Percentiles rank a stretch among this genome's conserved stretches.
These are phyloP conservation scores for Fusarium equiseti DNA, from an alignment of 2,329 filamentous ascomycete species.

Conservation along the genomic window DNA sequence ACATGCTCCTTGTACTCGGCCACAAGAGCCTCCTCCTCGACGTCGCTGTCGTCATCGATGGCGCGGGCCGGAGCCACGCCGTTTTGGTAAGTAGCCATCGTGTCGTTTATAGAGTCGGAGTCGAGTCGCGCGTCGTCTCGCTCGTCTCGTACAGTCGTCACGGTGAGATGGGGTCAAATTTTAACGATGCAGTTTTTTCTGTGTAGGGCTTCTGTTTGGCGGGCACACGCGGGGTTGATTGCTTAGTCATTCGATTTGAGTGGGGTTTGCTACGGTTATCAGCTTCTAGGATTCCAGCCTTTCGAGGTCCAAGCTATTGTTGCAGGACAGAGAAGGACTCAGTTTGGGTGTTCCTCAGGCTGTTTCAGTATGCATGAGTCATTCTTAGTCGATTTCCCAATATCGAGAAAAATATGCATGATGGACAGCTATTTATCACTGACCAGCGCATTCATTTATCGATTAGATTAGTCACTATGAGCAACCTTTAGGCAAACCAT, in stretches of 20 bases:
- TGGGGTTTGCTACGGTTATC: constrained; percentile 41
- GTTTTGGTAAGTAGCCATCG: constrained; percentile 73
- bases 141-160: constrained; percentile 46
- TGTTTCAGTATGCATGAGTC: constrained; percentile 44
- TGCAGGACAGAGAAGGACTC: constrained; percentile 13
- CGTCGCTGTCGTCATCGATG: constrained; percentile 86
- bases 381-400: constrained; percentile 43
- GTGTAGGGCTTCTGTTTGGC: constrained; percentile 56
- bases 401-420: constrained; percentile 21
- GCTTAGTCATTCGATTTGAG: constrained; percentile 32
- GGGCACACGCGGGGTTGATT: constrained; percentile 24
- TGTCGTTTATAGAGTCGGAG: constrained; percentile 42
- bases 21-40: constrained; percentile 94
- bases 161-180: constrained; percentile 53
- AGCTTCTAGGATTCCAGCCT: constrained; percentile 37
- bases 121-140: constrained; percentile 48
- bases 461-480: constrained; percentile 45
- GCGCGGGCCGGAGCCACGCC: constrained; percentile 70
- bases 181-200: constrained; percentile 47
- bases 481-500: constrained; percentile 24
- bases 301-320: constrained; percentile 12
- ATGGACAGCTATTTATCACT: constrained; percentile 24
- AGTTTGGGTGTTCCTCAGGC: constrained; percentile 19
- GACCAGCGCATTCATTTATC: constrained; percentile 30
- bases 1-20: constrained; percentile 97